These are phyloP conservation scores for Rhytidiadelphus loreus DNA, from an alignment of 225 moss, liverwort and hornwort genomes.

Conservation along the genomic window DNA sequence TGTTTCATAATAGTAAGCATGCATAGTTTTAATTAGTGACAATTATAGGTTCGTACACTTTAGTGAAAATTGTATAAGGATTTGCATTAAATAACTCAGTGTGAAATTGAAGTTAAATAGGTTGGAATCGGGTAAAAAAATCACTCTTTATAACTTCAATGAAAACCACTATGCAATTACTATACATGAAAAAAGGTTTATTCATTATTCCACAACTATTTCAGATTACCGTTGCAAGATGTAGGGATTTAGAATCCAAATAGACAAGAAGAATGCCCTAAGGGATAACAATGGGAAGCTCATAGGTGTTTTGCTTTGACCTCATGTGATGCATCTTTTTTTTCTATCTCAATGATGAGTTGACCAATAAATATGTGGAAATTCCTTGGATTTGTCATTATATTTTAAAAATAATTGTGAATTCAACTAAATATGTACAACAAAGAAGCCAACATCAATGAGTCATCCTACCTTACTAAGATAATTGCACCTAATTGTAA, in stretches of 20 bases:
- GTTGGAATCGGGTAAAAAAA: background rate
- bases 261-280: background rate
- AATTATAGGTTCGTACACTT: rapidly evolving
- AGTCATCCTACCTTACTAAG: background rate
- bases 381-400: background rate
- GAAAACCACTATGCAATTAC: background rate
- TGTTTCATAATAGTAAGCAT: background rate
- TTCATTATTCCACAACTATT: background rate
- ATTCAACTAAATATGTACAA: background rate
- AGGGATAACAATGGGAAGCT: too few species aligned
- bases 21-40: background rate
- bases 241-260: background rate
- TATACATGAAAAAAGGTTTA: background rate
- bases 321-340: background rate
- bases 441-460: rapidly evolving
- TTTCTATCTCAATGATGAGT: background rate
- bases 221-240: background rate
- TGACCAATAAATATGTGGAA: background rate
- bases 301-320: background rate
- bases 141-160: background rate
- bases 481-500: background rate
- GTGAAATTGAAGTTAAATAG: background rate
- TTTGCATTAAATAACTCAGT: background rate
- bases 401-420: background rate
- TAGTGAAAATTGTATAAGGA: background rate